Percentiles rank a stretch among this genome's conserved stretches.
Evolutionary conservation across 2,329 filamentous ascomycete genomes (phyloP).

Genomic region (Ceratocystis variospora): DNA sequence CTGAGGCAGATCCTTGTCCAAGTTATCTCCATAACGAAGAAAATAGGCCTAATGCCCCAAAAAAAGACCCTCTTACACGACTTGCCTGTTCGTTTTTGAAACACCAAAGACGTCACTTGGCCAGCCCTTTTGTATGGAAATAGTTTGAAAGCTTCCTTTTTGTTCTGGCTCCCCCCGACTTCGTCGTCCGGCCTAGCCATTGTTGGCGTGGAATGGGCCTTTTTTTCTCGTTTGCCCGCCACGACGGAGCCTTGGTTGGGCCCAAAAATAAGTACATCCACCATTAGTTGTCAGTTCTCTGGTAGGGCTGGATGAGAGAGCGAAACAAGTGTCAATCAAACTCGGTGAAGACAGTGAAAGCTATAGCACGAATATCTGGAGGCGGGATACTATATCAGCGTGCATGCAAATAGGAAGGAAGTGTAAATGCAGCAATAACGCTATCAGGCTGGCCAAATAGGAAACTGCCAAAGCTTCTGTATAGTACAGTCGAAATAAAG

Average conservation of each 20-base stretch:
- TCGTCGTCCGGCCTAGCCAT: background rate
- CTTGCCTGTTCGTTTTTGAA: slow-evolving; percentile 2
- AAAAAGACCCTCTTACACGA: background rate
- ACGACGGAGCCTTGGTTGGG: background rate
- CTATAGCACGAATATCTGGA: too few relatives aligned
- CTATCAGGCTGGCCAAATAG: background rate
- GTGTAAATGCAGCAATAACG: background rate
- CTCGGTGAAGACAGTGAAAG: too few relatives aligned
- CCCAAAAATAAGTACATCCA: background rate
- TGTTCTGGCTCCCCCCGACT: too few relatives aligned
- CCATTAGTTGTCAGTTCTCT: background rate
- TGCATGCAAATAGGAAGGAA: too few relatives aligned
- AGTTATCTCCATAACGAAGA: background rate
- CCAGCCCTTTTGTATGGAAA: background rate
- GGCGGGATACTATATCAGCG: too few relatives aligned
- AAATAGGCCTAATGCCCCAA: background rate
- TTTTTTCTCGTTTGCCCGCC: background rate
- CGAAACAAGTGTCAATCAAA: background rate
- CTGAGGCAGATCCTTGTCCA: slow-evolving; percentile 2
- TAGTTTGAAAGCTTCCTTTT: background rate
- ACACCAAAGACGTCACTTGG: slow-evolving; percentile 1
- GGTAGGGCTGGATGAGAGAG: background rate
- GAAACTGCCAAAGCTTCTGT: slow-evolving; percentile 4
- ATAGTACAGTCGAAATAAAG: background rate
- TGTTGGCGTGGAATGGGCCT: background rate